These are phyloP conservation scores for Lachnellula willkommii DNA, from an alignment of 2,329 filamentous ascomycete genomes.

Conservation along the genomic window DNA sequence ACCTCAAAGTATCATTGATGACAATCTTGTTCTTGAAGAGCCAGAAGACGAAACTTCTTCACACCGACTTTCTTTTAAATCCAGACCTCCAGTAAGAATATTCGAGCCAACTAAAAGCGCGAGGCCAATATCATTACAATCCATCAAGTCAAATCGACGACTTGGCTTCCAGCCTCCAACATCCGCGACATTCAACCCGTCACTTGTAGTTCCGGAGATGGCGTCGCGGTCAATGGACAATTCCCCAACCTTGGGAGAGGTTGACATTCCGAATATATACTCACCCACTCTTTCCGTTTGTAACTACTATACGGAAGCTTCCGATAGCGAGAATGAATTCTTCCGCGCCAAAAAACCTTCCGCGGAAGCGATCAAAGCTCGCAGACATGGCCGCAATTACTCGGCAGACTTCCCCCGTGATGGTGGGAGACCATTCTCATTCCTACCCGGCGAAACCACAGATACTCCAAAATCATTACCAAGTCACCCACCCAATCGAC, in stretches of 20 bases:
- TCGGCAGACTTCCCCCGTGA: conserved; percentile 5
- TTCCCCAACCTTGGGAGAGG: conserved; percentile 3
- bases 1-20: conserved; percentile 14
- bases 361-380: conserved; percentile 7
- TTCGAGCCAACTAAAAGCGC: conserved; percentile 11
- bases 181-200: conserved; percentile 19
- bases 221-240: conserved; percentile 1
- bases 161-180: conserved; percentile 19
- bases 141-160: conserved; percentile 4
- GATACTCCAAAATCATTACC: neutral
- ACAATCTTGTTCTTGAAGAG: conserved; percentile 24
- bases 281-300: conserved; percentile 21
- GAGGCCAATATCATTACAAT: conserved; percentile 10
- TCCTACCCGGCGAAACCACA: neutral
- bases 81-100: conserved; percentile 4
- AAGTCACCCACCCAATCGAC: neutral
- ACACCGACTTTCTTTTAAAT: conserved; percentile 6
- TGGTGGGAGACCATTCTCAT: conserved; percentile 3
- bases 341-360: conserved; percentile 10
- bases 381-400: conserved; percentile 13
- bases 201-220: conserved; percentile 8
- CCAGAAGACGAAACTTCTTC: conserved; percentile 17
- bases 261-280: conserved; percentile 1
- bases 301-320: conserved; percentile 19
- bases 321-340: conserved; percentile 18